These are phyloP conservation scores for Hypoxylon sp. DNA, from an alignment of 2,329 filamentous ascomycete species.

Conservation along the genomic window DNA sequence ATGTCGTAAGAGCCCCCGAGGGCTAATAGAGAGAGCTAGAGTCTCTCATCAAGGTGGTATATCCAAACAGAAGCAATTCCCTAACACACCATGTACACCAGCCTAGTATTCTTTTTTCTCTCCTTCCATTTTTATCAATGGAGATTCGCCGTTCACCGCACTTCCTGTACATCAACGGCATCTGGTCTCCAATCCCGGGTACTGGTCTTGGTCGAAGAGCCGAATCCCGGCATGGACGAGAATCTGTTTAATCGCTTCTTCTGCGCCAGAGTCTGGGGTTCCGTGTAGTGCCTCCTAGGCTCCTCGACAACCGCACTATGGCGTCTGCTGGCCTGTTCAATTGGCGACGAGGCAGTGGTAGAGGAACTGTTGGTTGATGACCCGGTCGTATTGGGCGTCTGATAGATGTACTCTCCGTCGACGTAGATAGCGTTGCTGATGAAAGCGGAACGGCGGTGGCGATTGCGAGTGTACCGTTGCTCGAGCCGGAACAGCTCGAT, in stretches of 20 bases:
- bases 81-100: slow-evolving; percentile 29
- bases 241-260: slow-evolving; percentile 66
- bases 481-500: slow-evolving; percentile 95
- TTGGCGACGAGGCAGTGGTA: slow-evolving; percentile 40
- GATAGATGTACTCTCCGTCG: slow-evolving; percentile 94
- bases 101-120: slow-evolving; percentile 16
- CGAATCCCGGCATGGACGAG: slow-evolving; percentile 69
- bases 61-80: slow-evolving; percentile 33
- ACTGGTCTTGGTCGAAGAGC: slow-evolving; percentile 55
- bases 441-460: slow-evolving; percentile 87
- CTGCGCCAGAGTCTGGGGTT: slow-evolving; percentile 55
- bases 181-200: slow-evolving; percentile 58
- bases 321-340: slow-evolving; percentile 41
- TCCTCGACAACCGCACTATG: slow-evolving; percentile 47
- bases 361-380: slow-evolving; percentile 64
- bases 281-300: slow-evolving; percentile 45
- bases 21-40: slow-evolving; percentile 14
- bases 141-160: slow-evolving; percentile 31
- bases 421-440: slow-evolving; percentile 91
- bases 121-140: slow-evolving; percentile 5
- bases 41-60: slow-evolving; percentile 30
- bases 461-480: slow-evolving; percentile 92
- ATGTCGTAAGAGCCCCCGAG: slow-evolving; percentile 31
- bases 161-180: slow-evolving; percentile 39
- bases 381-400: slow-evolving; percentile 70